These are phyloP conservation scores for Claviceps humidiphila DNA, from an alignment of 2,329 filamentous ascomycete genomes.

Conservation along the genomic window DNA sequence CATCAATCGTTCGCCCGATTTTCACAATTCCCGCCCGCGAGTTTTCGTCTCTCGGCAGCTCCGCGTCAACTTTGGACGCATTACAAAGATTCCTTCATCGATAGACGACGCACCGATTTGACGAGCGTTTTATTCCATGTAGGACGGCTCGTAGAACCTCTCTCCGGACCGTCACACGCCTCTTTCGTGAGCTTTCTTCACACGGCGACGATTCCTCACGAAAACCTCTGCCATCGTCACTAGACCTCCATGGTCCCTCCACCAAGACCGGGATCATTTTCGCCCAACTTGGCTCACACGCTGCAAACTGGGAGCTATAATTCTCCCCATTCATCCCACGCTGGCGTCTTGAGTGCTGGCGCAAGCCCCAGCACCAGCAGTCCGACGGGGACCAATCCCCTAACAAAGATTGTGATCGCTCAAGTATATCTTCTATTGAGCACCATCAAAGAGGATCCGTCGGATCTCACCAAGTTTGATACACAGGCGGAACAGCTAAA, in stretches of 20 bases:
- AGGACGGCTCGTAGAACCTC: conserved; percentile 16
- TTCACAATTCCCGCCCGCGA: background rate
- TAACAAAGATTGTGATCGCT: conserved; percentile 88
- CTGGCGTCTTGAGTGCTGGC: conserved; percentile 44
- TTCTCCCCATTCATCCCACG: conserved; percentile 43
- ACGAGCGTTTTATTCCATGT: conserved; percentile 17
- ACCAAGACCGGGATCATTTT: conserved; percentile 51
- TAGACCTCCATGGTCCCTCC: conserved; percentile 43
- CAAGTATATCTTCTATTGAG: conserved; percentile 91
- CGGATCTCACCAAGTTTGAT: conserved; percentile 83
- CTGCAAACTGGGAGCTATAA: conserved; percentile 43
- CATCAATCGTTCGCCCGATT: background rate
- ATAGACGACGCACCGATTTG: conserved; percentile 5
- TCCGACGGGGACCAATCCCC: conserved; percentile 49
- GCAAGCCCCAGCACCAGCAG: conserved; percentile 49
- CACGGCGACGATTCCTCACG: conserved; percentile 22
- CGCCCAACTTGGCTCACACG: conserved; percentile 45
- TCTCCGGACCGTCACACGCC: conserved; percentile 15
- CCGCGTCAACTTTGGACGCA: background rate
- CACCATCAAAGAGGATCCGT: conserved; percentile 78
- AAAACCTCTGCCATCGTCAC: conserved; percentile 18
- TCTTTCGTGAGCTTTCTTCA: conserved; percentile 21
- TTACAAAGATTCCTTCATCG: background rate
- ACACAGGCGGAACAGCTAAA: conserved; percentile 80
- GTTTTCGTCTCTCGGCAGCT: background rate